phyloP scores from a whole-genome alignment of 176 grass and related monocot species.

The Oryza meridionalis region DNA sequence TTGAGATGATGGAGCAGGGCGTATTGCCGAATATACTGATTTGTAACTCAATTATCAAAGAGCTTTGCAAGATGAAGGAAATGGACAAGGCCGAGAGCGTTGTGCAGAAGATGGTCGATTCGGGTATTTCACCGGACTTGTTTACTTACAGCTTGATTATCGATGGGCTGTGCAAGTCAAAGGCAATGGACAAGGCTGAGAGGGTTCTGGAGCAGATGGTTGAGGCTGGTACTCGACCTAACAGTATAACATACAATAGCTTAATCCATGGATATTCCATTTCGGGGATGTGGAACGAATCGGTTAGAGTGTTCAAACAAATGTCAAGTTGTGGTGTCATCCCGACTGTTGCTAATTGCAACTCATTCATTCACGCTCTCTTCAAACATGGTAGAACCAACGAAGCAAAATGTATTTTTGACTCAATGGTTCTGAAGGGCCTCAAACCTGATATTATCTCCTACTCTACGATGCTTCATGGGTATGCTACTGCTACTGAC shows the following conservation, averaged over 20 bases:
- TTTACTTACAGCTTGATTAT: conserved; percentile 24
- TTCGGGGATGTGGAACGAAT: conserved; percentile 14
- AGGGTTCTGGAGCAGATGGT: conserved; percentile 19
- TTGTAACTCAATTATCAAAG: conserved; percentile 21
- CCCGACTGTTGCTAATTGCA: conserved; percentile 12
- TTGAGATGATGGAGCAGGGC: conserved; percentile 28
- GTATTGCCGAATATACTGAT: conserved; percentile 14
- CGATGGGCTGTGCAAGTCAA: conserved; percentile 14
- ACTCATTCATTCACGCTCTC: conserved; percentile 17
- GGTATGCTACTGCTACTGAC: background rate
- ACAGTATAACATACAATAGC: background rate
- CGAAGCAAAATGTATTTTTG: conserved; percentile 27
- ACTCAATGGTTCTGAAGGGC: conserved; percentile 19
- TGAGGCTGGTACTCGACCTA: background rate
- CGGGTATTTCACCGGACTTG: background rate
- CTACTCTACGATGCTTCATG: background rate
- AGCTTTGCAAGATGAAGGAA: conserved; percentile 16
- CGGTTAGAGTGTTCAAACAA: conserved; percentile 2
- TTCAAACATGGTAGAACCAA: conserved; percentile 31
- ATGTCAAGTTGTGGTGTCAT: conserved; percentile 17
- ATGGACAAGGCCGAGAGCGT: background rate
- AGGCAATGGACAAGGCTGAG: background rate
- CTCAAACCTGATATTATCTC: background rate
- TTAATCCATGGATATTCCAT: conserved; percentile 36
- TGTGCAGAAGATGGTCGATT: background rate